These are phyloP conservation scores for Comarum palustre DNA, from an alignment of 306 rosid species.

Conservation along the genomic window DNA sequence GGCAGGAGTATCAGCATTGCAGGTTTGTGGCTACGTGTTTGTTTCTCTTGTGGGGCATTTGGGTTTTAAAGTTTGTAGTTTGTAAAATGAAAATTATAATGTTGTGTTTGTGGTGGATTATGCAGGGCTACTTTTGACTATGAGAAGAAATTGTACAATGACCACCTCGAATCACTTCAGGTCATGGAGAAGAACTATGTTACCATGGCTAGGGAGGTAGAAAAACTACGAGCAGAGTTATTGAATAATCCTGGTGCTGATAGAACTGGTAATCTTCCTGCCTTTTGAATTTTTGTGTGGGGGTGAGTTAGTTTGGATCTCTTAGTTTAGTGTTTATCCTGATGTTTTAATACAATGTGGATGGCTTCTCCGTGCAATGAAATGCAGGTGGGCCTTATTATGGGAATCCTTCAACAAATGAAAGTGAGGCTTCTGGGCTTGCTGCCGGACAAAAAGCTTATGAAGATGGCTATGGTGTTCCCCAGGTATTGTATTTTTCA, in stretches of 20 bases:
- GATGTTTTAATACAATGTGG: conserved; percentile 20
- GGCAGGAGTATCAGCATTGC: conserved; percentile 92
- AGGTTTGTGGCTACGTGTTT: conserved; percentile 39
- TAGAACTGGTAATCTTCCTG: conserved; percentile 51
- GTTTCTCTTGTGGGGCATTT: not conserved
- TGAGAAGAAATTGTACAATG: conserved; percentile 82
- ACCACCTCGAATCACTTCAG: conserved; percentile 95
- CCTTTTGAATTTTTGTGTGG: not conserved
- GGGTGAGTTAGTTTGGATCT: not conserved
- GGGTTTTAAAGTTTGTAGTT: not conserved
- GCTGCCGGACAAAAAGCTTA: conserved; percentile 68
- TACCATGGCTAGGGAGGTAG: conserved; percentile 91
- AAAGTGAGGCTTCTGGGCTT: conserved; percentile 63
- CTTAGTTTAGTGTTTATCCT: conserved; percentile 26
- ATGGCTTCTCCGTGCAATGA: conserved; percentile 29
- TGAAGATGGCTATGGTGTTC: conserved; percentile 66
- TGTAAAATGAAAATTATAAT: not conserved
- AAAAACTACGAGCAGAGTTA: conserved; percentile 89
- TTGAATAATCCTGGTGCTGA: conserved; percentile 55
- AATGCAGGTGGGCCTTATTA: conserved; percentile 72
- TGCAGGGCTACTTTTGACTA: conserved; percentile 85
- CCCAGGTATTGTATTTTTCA: conserved; percentile 63
- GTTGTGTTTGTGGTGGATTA: conserved; percentile 36
- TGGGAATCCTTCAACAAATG: conserved; percentile 65
- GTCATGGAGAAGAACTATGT: conserved; percentile 88